These are phyloP conservation scores for Lichtheimia ornata DNA, from an alignment of 371 early-diverging fungal genomes.

Conservation along the genomic window DNA sequence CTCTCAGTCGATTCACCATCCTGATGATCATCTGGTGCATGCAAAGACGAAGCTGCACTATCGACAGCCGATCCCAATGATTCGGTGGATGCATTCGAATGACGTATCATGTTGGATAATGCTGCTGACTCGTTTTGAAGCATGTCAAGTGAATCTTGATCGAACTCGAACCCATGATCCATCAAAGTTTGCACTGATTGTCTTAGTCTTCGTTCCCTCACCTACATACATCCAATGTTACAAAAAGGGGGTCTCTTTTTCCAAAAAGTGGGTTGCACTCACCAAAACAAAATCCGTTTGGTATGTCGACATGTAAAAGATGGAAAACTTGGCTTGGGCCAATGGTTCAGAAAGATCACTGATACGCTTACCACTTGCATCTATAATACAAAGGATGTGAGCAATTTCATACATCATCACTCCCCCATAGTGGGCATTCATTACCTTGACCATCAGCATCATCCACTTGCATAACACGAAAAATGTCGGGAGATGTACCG, in stretches of 20 bases:
- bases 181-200: constrained; percentile 60
- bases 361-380: constrained; percentile 71
- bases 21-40: constrained; percentile 3
- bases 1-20: constrained; percentile 11
- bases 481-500: constrained; percentile 56
- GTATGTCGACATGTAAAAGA: constrained; percentile 74
- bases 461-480: constrained; percentile 73
- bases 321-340: constrained; percentile 66
- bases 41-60: constrained; percentile 5
- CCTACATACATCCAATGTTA: constrained; percentile 29
- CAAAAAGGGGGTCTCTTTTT: constrained; percentile 3
- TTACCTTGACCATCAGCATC: constrained; percentile 68
- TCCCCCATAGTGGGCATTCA: background rate
- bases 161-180: constrained; percentile 55
- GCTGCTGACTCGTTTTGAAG: constrained; percentile 8
- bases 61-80: constrained; percentile 11
- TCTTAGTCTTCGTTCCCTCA: constrained; percentile 62
- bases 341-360: constrained; percentile 71
- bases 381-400: constrained; percentile 26
- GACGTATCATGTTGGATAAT: constrained; percentile 2
- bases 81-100: constrained; percentile 13
- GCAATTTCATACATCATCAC: background rate
- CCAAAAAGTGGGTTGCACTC: constrained; percentile 14
- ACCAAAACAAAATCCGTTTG: constrained; percentile 78
- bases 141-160: constrained; percentile 40